Conservation (phyloP, 805 yeast species). For the Yamadazyma tumulicola region DNA sequence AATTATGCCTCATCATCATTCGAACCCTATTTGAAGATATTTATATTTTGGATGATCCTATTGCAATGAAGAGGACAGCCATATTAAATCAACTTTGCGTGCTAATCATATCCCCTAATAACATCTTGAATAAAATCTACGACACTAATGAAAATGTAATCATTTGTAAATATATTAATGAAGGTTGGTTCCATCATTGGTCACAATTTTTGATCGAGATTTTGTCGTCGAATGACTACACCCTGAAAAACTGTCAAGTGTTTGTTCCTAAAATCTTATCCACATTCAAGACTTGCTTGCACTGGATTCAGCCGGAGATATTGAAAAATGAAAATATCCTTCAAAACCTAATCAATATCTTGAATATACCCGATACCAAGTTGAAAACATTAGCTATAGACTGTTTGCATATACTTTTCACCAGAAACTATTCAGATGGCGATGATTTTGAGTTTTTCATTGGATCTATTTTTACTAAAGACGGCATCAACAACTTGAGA, state of each 20-base stretch:
- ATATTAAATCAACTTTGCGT: conserved; percentile 79
- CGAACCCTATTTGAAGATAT: conserved; percentile 91
- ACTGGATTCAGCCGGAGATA: conserved; percentile 83
- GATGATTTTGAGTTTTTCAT: conserved; percentile 75
- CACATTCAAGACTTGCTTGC: conserved; percentile 83
- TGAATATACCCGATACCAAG: conserved; percentile 57
- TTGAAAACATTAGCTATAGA: conserved; percentile 84
- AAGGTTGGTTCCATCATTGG: conserved; percentile 91
- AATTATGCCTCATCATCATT: conserved; percentile 71
- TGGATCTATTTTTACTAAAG: conserved; percentile 69
- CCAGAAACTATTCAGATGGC: conserved; percentile 63
- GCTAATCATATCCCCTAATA: conserved; percentile 72
- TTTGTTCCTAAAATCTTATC: conserved; percentile 70
- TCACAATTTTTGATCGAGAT: conserved; percentile 32
- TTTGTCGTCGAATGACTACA: conserved; percentile 26
- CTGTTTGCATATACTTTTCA: conserved; percentile 83
- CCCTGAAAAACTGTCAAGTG: conserved; percentile 25
- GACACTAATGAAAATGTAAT: conserved; percentile 62
- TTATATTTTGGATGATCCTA: conserved; percentile 85
- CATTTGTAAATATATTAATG: conserved; percentile 61
- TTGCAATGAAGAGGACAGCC: conserved; percentile 76
- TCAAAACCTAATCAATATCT: conserved; percentile 55
- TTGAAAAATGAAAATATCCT: conserved; percentile 65
- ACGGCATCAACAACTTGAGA: conserved; percentile 68
- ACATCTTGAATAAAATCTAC: conserved; percentile 58